phyloP scores from a whole-genome alignment of 805 yeast species.

The Hemisphaericaspora nanyangensis region DNA sequence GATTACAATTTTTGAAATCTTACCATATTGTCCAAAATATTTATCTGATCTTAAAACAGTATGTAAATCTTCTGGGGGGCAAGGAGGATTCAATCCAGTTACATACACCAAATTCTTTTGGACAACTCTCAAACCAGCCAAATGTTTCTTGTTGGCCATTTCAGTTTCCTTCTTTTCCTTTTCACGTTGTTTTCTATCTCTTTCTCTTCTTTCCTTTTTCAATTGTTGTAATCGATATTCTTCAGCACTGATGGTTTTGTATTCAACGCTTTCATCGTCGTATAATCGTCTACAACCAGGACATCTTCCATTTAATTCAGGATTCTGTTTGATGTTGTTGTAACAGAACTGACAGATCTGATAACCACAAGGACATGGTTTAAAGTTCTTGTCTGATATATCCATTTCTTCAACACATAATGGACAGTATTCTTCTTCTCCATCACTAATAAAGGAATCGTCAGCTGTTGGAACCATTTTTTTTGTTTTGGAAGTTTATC shows the following conservation, averaged over 20 bases:
- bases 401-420: slow-evolving; percentile 98
- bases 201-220: slow-evolving; percentile 75
- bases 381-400: slow-evolving; percentile 90
- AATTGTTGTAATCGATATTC: slow-evolving; percentile 81
- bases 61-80: slow-evolving; percentile 79
- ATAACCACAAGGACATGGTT: slow-evolving; percentile 99
- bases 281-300: slow-evolving; percentile 96
- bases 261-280: slow-evolving; percentile 90
- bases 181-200: slow-evolving; percentile 79
- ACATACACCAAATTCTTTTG: slow-evolving; percentile 96
- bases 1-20: slow-evolving; percentile 88
- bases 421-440: slow-evolving; percentile 82
- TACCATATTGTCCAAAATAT: slow-evolving; percentile 98
- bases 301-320: slow-evolving; percentile 92
- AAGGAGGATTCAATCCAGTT: slow-evolving; percentile 87
- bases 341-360: slow-evolving; percentile 98
- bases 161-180: slow-evolving; percentile 91
- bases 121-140: slow-evolving; percentile 97
- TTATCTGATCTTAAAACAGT: slow-evolving; percentile 79
- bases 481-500: not conserved
- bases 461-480: slow-evolving; percentile 31
- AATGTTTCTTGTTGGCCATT: slow-evolving; percentile 75
- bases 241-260: slow-evolving; percentile 76
- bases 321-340: slow-evolving; percentile 92
- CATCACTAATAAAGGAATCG: slow-evolving; percentile 69